These are phyloP conservation scores for Lumnitzera littorea DNA, from an alignment of 345 rosid genomes.

Conservation along the genomic window DNA sequence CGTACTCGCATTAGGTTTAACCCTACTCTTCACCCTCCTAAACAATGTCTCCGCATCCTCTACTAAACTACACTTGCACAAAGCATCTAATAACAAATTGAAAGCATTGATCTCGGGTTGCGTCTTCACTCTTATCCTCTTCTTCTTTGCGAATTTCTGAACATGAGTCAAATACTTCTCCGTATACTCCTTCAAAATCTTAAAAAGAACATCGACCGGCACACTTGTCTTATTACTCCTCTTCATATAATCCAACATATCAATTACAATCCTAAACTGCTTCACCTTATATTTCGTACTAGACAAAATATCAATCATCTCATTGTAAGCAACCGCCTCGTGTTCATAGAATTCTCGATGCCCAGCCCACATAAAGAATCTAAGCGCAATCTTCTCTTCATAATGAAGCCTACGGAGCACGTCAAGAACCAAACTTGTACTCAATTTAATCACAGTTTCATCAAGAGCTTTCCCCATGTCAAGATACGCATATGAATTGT, in stretches of 20 bases:
- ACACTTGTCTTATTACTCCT: slow-evolving; percentile 41
- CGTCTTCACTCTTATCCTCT: slow-evolving; percentile 77
- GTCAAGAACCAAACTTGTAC: slow-evolving; percentile 48
- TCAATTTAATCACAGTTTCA: slow-evolving; percentile 38
- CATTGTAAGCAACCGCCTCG: slow-evolving; percentile 51
- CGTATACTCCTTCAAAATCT: slow-evolving; percentile 55
- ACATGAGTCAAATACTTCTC: slow-evolving; percentile 73
- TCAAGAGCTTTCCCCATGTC: slow-evolving; percentile 61
- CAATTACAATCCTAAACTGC: slow-evolving; percentile 73
- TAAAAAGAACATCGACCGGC: slow-evolving; percentile 49
- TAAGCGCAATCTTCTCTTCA: slow-evolving; percentile 68
- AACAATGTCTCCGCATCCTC: slow-evolving; percentile 60
- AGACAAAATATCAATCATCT: slow-evolving; percentile 75
- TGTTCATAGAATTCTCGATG: slow-evolving; percentile 52
- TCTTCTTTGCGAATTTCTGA: slow-evolving; percentile 83
- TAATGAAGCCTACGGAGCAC: slow-evolving; percentile 59
- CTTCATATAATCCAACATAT: slow-evolving; percentile 83
- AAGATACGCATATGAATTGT: slow-evolving; percentile 30
- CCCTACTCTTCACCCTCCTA: slow-evolving; percentile 41
- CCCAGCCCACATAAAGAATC: slow-evolving; percentile 85
- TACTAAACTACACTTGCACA: slow-evolving; percentile 77
- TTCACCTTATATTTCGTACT: slow-evolving; percentile 74
- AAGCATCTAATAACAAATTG: slow-evolving; percentile 72
- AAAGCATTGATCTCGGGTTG: slow-evolving; percentile 85
- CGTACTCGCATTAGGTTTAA: slow-evolving; percentile 62